Conservation (phyloP, 2,329 filamentous ascomycete species). For the Penicillium polonicum region DNA sequence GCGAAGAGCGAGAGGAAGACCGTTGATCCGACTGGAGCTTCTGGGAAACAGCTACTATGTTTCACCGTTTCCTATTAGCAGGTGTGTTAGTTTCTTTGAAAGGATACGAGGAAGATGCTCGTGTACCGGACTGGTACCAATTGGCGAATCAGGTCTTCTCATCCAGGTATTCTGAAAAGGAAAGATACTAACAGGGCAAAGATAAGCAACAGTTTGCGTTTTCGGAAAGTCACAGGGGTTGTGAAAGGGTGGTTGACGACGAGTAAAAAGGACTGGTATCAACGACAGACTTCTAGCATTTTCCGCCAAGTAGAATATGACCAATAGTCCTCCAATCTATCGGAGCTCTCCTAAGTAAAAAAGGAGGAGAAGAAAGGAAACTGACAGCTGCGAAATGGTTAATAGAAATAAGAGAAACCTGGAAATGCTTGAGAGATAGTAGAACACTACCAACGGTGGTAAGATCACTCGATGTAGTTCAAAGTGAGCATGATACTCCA, state of each 20-base stretch:
- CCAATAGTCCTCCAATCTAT: slow-evolving; percentile 1
- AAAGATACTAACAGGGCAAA: neutral
- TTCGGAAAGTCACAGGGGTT: neutral
- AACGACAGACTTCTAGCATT: slow-evolving; percentile 3
- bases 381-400: neutral
- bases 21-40: neutral
- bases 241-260: neutral
- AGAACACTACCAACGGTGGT: neutral
- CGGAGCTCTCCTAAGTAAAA: neutral
- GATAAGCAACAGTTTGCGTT: neutral
- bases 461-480: slow-evolving; percentile 8
- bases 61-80: neutral
- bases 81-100: neutral
- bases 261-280: neutral
- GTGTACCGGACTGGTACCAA: neutral
- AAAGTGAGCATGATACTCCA: slow-evolving; percentile 5
- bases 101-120: neutral
- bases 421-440: neutral
- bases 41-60: neutral
- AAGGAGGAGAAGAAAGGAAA: neutral
- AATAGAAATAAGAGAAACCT: neutral
- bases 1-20: too few relatives aligned
- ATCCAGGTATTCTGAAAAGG: neutral
- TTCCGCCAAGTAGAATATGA: neutral
- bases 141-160: neutral